A percentile compares a stretch with the other conserved stretches of the same genome.
These are phyloP conservation scores for Botrytis porri DNA, from an alignment of 2,329 filamentous ascomycete genomes.

Conservation along the genomic window DNA sequence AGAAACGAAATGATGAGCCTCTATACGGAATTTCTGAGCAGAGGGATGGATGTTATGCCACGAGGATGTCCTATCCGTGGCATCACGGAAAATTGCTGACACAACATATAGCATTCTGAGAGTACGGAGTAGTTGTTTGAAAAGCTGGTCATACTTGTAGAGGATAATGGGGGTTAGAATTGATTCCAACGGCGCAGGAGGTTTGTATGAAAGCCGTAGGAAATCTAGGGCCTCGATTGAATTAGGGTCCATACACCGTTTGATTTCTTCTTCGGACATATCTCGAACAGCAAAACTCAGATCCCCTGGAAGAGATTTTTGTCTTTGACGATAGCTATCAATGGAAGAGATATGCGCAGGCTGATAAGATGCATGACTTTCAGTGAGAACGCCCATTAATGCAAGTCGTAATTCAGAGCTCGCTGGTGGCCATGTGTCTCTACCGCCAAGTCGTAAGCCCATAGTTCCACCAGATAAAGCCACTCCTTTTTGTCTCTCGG, in stretches of 20 bases:
- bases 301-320: constrained; percentile 58
- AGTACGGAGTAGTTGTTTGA: constrained; percentile 74
- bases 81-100: constrained; percentile 60
- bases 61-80: constrained; percentile 41
- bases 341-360: constrained; percentile 32
- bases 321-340: constrained; percentile 34
- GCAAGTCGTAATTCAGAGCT: constrained; percentile 89
- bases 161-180: constrained; percentile 71
- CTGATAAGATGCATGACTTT: constrained; percentile 56
- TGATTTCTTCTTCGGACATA: constrained; percentile 73
- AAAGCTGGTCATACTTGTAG: constrained; percentile 80
- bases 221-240: constrained; percentile 91
- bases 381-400: constrained; percentile 78
- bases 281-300: constrained; percentile 83
- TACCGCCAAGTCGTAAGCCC: constrained; percentile 77
- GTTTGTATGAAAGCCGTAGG: constrained; percentile 78
- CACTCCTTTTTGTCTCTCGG: constrained; percentile 68
- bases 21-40: constrained; percentile 60
- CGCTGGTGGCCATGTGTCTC: constrained; percentile 87
- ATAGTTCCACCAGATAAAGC: constrained; percentile 69
- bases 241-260: constrained; percentile 77
- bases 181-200: constrained; percentile 66
- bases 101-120: constrained; percentile 76
- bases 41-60: constrained; percentile 29
- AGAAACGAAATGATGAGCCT: constrained; percentile 77